Percentiles rank a stretch among this genome's conserved stretches.
phyloP scores from a whole-genome alignment of 805 yeast genomes.

The Metschnikowia amazonensis region DNA sequence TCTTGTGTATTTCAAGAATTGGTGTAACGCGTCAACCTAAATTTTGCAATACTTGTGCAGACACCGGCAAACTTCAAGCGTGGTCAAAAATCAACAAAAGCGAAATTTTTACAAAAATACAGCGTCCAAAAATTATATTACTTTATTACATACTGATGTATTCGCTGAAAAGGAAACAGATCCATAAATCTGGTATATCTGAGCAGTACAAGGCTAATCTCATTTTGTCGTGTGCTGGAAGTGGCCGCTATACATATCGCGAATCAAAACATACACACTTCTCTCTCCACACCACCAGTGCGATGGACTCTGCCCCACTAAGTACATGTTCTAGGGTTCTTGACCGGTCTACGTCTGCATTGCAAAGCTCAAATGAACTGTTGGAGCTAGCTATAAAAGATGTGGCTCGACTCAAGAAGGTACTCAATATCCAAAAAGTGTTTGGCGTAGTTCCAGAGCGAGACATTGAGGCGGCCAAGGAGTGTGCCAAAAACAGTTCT shows the following conservation, averaged over 20 bases:
- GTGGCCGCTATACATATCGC: constrained; percentile 1
- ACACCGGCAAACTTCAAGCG: not conserved
- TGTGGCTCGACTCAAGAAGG: constrained; percentile 34
- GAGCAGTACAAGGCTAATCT: not conserved
- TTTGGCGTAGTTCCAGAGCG: constrained; percentile 50
- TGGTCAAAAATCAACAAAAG: not conserved
- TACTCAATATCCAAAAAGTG: constrained; percentile 43
- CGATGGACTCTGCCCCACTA: constrained; percentile 4
- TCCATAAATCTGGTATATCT: no score
- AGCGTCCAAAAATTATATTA: no score
- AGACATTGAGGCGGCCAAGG: constrained; percentile 41
- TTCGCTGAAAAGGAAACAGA: no score
- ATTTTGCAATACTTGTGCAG: not conserved
- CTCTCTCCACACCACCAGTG: not conserved
- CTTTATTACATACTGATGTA: no score
- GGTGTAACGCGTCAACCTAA: not conserved
- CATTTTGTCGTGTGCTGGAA: not conserved
- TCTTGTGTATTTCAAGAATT: not conserved
- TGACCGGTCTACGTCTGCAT: constrained; percentile 26
- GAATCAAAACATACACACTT: constrained; percentile 4
- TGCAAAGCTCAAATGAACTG: constrained; percentile 29
- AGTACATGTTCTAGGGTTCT: constrained; percentile 11
- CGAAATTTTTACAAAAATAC: not conserved
- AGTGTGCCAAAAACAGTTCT: constrained; percentile 31
- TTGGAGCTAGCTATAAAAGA: constrained; percentile 39